Conservation (phyloP, 2,329 filamentous ascomycete species). For the Fusarium nematophilum region DNA sequence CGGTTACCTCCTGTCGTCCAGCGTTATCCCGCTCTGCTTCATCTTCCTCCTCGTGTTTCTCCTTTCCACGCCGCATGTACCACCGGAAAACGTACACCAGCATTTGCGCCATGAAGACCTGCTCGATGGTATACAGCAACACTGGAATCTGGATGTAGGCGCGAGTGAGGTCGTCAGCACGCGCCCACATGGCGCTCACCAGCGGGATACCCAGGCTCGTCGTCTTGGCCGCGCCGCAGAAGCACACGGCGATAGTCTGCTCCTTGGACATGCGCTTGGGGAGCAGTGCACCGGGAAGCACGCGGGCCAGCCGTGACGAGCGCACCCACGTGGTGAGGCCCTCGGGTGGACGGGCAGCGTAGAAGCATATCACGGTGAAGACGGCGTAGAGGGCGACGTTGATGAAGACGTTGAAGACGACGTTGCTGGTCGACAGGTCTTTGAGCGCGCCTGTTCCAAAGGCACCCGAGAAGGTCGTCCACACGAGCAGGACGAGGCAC, state of each 20-base stretch:
- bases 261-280: constrained; percentile 65
- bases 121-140: constrained; percentile 70
- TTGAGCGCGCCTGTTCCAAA: constrained; percentile 73
- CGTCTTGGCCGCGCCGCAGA: constrained; percentile 79
- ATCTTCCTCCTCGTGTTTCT: constrained; percentile 37
- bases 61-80: constrained; percentile 50
- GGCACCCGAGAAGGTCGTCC: constrained; percentile 74
- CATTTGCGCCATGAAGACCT: constrained; percentile 60
- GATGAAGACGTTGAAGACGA: constrained; percentile 75
- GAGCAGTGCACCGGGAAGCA: constrained; percentile 54
- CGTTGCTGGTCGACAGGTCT: constrained; percentile 66
- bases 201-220: constrained; percentile 77
- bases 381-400: constrained; percentile 72
- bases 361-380: constrained; percentile 72
- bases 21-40: constrained; percentile 19
- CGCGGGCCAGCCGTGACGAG: constrained; percentile 47
- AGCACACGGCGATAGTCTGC: constrained; percentile 77
- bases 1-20: constrained; percentile 3
- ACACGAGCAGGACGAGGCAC: constrained; percentile 61
- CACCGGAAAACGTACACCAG: constrained; percentile 60
- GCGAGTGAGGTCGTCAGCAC: constrained; percentile 63
- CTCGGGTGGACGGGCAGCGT: constrained; percentile 57
- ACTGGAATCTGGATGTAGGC: constrained; percentile 73
- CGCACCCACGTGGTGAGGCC: constrained; percentile 31
- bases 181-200: constrained; percentile 74